phyloP scores from a whole-genome alignment of 176 grass and related monocot species.

The Eleusine coracana region DNA sequence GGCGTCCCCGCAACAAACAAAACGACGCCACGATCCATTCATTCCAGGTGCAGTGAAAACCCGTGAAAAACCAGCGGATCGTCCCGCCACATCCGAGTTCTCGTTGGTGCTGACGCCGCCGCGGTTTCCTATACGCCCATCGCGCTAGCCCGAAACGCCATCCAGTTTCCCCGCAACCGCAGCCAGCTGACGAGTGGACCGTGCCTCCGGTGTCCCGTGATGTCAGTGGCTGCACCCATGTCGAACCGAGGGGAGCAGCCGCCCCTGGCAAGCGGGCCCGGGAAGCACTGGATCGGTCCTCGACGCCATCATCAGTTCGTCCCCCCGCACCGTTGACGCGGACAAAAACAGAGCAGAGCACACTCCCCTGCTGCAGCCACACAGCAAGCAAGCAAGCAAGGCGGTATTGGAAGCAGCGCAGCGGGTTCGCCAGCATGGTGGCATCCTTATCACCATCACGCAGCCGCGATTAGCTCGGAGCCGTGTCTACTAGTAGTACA shows the following conservation, averaged over 20 bases:
- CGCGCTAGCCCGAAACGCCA: no score
- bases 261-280: not conserved
- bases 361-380: not conserved
- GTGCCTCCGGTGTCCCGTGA: no score
- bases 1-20: no score
- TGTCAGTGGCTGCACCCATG: not conserved
- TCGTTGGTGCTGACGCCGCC: no score
- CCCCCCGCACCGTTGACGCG: slow-evolving; percentile 16
- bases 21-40: no score
- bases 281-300: not conserved
- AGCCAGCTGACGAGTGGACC: no score
- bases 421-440: not conserved
- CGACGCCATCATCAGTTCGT: slow-evolving; percentile 6
- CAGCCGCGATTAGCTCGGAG: not conserved
- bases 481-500: not conserved
- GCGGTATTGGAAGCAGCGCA: not conserved
- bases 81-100: no score
- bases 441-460: not conserved
- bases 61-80: no score
- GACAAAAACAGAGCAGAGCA: not conserved
- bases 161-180: no score
- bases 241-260: no score
- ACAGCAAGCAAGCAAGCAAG: not conserved
- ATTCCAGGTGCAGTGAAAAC: no score
- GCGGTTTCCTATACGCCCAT: no score